A percentile compares a stretch with the other conserved stretches of the same genome.
Evolutionary conservation across 208 protist species (phyloP).

Genomic region (Naegleria lovaniensis): DNA sequence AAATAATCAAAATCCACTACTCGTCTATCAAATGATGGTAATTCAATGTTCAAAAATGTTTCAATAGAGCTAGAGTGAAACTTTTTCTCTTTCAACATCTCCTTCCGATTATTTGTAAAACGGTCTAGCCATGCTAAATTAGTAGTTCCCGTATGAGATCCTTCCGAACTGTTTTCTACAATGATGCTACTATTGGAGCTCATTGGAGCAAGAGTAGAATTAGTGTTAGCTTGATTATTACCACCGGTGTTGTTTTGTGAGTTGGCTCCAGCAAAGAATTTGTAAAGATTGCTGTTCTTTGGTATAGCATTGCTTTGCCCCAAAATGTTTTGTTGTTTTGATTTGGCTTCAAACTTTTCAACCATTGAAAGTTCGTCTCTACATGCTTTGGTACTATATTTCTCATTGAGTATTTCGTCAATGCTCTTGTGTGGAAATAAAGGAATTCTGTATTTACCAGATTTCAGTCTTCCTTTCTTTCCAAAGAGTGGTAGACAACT

Average conservation of each 20-base stretch:
- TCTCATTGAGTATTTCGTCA: neutral
- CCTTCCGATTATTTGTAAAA: neutral
- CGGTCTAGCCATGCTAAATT: constrained; percentile 1
- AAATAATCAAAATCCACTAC: constrained; percentile 1
- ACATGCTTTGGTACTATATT: neutral
- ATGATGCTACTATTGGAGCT: neutral
- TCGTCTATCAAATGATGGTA: constrained; percentile 18
- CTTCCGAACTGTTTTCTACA: neutral
- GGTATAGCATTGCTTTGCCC: neutral
- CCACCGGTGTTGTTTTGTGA: neutral
- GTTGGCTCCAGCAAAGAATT: neutral
- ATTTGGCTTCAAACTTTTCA: neutral
- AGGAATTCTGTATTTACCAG: neutral
- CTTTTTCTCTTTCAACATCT: neutral
- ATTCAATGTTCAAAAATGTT: constrained; percentile 21
- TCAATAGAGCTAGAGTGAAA: neutral
- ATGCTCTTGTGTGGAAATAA: neutral
- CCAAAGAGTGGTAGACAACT: constrained; percentile 5
- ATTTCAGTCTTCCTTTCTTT: constrained; percentile 2
- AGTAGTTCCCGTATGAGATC: neutral
- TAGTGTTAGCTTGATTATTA: neutral
- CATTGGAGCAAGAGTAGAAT: neutral
- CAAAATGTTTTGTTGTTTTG: neutral
- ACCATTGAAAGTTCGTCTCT: neutral
- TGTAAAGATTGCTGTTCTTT: neutral